phyloP scores from a whole-genome alignment of 495 filamentous ascomycete genomes.

The Daldinia loculata region DNA sequence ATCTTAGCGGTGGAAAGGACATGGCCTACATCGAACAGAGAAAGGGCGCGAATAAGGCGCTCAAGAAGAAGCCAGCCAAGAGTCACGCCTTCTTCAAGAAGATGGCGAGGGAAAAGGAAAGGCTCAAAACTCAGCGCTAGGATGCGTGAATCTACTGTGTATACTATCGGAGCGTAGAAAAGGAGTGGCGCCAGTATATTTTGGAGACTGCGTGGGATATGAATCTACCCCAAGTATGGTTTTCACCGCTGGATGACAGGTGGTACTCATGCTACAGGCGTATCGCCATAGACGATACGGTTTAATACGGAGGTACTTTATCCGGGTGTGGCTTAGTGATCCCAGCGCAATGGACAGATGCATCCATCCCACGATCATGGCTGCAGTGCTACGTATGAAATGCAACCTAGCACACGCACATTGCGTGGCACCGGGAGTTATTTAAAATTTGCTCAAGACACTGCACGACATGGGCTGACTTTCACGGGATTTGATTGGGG shows the following conservation, averaged over 20 bases:
- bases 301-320: conserved; percentile 25
- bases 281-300: background rate
- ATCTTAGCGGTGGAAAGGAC: conserved; percentile 87
- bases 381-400: conserved; percentile 42
- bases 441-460: conserved; percentile 41
- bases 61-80: conserved; percentile 73
- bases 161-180: conserved; percentile 1
- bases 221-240: conserved; percentile 28
- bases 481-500: conserved; percentile 38
- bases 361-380: conserved; percentile 41
- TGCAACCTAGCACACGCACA: conserved; percentile 29
- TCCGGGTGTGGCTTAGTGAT: conserved; percentile 22
- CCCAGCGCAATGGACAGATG: conserved; percentile 40
- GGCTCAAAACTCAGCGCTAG: conserved; percentile 38
- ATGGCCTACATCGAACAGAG: conserved; percentile 97
- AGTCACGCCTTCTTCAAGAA: conserved; percentile 77
- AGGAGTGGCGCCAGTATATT: conserved; percentile 17
- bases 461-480: conserved; percentile 40
- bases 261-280: conserved; percentile 4
- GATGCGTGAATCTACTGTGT: conserved; percentile 13
- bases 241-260: conserved; percentile 24
- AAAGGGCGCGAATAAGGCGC: conserved; percentile 74
- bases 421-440: conserved; percentile 37
- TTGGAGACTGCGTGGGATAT: conserved; percentile 4
- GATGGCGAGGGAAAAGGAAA: conserved; percentile 72